Evolutionary conservation across 2,329 filamentous ascomycete species (phyloP).

Genomic region (Aspergillus terreus): DNA sequence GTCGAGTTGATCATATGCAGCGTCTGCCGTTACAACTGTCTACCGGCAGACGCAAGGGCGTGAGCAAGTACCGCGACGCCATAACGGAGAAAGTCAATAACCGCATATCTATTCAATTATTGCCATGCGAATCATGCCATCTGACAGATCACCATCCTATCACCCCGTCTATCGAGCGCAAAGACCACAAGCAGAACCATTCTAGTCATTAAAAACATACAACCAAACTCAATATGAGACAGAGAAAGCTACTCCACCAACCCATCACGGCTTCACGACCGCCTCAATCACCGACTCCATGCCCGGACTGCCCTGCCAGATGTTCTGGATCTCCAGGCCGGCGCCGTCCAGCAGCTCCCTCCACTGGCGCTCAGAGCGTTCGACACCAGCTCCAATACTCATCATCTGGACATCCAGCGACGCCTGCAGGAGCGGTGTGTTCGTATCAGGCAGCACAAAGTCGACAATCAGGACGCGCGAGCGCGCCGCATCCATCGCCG

Average conservation of each 20-base stretch:
- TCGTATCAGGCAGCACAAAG: constrained; percentile 30
- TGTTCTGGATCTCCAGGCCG: constrained; percentile 26
- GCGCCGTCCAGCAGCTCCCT: constrained; percentile 22
- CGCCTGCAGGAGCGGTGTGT: constrained; percentile 24
- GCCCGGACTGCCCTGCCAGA: constrained; percentile 24
- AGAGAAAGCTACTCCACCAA: neutral
- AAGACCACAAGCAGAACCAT: too few relatives aligned
- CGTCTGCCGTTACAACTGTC: too few relatives aligned
- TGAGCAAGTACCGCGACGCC: too few relatives aligned
- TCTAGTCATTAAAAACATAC: neutral
- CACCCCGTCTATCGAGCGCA: too few relatives aligned
- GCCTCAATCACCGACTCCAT: constrained; percentile 31
- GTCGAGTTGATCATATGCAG: too few relatives aligned
- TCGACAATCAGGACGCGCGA: constrained; percentile 36
- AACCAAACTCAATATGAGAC: neutral
- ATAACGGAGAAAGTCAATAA: too few relatives aligned
- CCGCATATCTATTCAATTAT: too few relatives aligned
- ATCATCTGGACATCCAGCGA: constrained; percentile 39
- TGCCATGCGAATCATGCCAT: too few relatives aligned
- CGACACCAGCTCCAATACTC: constrained; percentile 32
- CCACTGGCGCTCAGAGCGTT: constrained; percentile 34
- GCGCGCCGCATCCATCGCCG: constrained; percentile 27
- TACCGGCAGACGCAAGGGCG: too few relatives aligned
- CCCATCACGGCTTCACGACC: constrained; percentile 7
- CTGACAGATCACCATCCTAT: too few relatives aligned